Base-by-base conservation (phyloP, 495 filamentous ascomycete genomes). In the Aspergillus funiculosus region DNA sequence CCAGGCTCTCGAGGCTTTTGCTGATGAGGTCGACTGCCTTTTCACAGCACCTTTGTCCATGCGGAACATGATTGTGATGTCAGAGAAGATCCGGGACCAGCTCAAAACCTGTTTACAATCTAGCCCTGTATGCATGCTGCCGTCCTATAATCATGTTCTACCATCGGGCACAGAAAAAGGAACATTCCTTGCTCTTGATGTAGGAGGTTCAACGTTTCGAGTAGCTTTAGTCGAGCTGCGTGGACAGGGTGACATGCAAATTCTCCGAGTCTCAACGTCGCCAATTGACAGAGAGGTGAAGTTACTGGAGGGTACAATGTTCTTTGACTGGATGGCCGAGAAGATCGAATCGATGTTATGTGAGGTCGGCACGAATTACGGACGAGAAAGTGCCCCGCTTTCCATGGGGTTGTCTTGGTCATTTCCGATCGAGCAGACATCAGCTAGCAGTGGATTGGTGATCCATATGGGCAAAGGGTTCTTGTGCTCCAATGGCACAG, bases 401-500 rank as follows among this genome's bases (percentile, higher is more conserved):
- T 67, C 67, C 14, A 78, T 83, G 66, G 81, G 81, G 1, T 50
- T 85, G 48, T 78, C 81, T 9, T 85, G 81, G 81, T 82, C 80
- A 1, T 84, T 85, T 61, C 81, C 81, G 3, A 71, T 85, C 37
- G 77, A 84, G 58, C 81, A 73, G 45, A 83, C 77, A 1, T 83
- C 80, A 3, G 67, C 71, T 31, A 67, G 71, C 50, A 77, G 70
- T 22, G 81, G 78, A 7, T 62, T 69, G 27, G 63, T 84, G 9
- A 69, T 80, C 28, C 68, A 71, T 11, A 85, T 85, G 81, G 81
- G 81, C 53, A 85, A 85, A 57, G 80, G 80, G 3, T 84, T 84
- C 53, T 59, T 67, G 34, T 81, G 78, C 37, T 78, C 76, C 3
- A 66, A 78, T 40, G 75, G 71, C 18, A 69, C 77, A 5, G 56